Evolutionary conservation across 2,329 filamentous ascomycete species (phyloP).

Genomic region (Hypoxylon sp.): DNA sequence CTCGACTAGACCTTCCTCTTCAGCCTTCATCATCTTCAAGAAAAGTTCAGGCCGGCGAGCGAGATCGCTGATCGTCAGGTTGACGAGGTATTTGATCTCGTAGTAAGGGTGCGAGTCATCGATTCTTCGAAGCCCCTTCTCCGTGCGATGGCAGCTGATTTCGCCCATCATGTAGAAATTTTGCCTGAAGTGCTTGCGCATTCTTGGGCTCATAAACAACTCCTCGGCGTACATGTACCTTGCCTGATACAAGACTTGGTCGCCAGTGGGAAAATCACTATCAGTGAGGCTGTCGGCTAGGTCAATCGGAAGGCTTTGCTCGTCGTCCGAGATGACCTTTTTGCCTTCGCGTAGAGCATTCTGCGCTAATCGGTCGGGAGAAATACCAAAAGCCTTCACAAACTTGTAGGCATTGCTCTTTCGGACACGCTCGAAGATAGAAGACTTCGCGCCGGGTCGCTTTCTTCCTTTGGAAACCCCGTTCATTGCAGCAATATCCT

Average conservation of each 20-base stretch:
- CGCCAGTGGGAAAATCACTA: conserved; percentile 77
- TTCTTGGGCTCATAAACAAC: conserved; percentile 83
- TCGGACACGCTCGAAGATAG: conserved; percentile 84
- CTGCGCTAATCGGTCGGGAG: conserved; percentile 85
- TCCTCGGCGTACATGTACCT: conserved; percentile 93
- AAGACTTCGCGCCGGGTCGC: conserved; percentile 83
- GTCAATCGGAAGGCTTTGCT: conserved; percentile 80
- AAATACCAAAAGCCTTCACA: conserved; percentile 89
- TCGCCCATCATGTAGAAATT: conserved; percentile 85
- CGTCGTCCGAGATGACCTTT: conserved; percentile 86
- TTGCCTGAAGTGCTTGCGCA: conserved; percentile 86
- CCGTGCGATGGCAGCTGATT: conserved; percentile 88
- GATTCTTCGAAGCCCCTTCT: conserved; percentile 92
- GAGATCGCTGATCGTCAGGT: conserved; percentile 84
- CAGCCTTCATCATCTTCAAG: conserved; percentile 96
- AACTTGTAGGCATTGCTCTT: conserved; percentile 81
- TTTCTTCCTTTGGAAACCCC: conserved; percentile 73
- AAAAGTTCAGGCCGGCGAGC: conserved; percentile 87
- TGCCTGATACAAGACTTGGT: conserved; percentile 79
- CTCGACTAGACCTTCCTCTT: conserved; percentile 91
- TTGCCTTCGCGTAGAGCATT: conserved; percentile 83
- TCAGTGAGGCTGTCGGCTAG: conserved; percentile 82
- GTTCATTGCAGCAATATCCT: conserved; percentile 75
- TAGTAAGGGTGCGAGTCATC: conserved; percentile 96
- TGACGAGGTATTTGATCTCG: conserved; percentile 95